These are phyloP conservation scores for Fusarium neocosmosporiellum DNA, from an alignment of 2,329 filamentous ascomycete species.

Conservation along the genomic window DNA sequence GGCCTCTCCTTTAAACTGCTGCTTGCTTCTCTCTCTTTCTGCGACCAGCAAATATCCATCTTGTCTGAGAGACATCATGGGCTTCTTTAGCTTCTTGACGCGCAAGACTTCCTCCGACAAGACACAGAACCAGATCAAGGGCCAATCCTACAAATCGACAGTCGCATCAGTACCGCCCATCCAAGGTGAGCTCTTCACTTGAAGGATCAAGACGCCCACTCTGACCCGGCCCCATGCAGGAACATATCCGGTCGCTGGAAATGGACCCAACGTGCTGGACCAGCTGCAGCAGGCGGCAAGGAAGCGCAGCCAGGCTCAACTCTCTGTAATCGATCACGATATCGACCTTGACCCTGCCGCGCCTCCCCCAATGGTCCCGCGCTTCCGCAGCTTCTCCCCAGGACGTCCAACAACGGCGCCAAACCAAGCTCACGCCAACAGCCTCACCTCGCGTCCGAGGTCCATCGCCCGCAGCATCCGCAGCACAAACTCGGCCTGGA, in stretches of 20 bases:
- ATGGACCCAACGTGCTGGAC: constrained; percentile 41
- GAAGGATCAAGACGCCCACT: not conserved
- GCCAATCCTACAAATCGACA: constrained; percentile 42
- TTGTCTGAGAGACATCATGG: constrained; percentile 34
- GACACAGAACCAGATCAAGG: constrained; percentile 22
- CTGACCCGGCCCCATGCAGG: constrained; percentile 19
- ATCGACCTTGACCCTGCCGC: constrained; percentile 9
- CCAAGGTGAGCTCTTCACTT: constrained; percentile 28
- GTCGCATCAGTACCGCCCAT: constrained; percentile 39
- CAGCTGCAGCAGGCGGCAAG: constrained; percentile 41
- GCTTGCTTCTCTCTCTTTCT: not conserved
- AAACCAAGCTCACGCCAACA: constrained; percentile 15
- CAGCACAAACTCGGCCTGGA: constrained; percentile 31
- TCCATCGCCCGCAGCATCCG: constrained; percentile 35
- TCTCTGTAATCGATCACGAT: constrained; percentile 21
- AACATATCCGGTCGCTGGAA: constrained; percentile 43
- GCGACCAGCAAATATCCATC: not conserved
- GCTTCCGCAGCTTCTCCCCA: constrained; percentile 24
- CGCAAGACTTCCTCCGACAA: constrained; percentile 31
- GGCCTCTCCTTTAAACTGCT: constrained; percentile 16
- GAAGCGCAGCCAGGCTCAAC: constrained; percentile 41
- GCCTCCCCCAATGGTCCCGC: constrained; percentile 30
- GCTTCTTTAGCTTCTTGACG: constrained; percentile 41
- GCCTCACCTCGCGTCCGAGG: constrained; percentile 17
- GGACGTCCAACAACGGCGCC: constrained; percentile 38